Base-by-base conservation (phyloP, 208 protist genomes). In the Trypanosoma brucei region DNA sequence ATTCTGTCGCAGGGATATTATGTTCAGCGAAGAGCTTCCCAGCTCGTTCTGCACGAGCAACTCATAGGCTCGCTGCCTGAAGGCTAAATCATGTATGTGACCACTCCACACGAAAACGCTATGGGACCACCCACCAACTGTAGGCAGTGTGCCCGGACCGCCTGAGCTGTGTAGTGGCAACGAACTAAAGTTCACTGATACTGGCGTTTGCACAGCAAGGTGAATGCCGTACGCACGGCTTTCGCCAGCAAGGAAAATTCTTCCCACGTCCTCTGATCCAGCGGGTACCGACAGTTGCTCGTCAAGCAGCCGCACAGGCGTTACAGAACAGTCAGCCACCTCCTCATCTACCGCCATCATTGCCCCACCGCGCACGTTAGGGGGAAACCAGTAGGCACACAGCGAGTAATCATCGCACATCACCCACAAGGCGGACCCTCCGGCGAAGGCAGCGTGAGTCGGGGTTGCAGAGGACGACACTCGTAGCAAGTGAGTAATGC, bases 391-490 rank as follows among this genome's bases (percentile, higher is more conserved):
- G 45, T 63, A 68, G 2, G 52, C 75, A 35, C 69, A 58, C 30
- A 86, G 62, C 2, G 62, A 50, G 51, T 76, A 66, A 42, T 91
- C 80, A 22, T 68, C 68, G 68, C 83, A 91, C 13, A 85, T 52
- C 3, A 81, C 65, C 84, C 84, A 91, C 45, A 91, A 62, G 52
- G 65, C 68, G 4, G 72, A 73, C 0, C 70, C 59, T 46, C 67
- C 69, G 1, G 71, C 63, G 33, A 62, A 73, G 37, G 62, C 60
- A 6, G 68, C 59, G 4, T 55, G 30, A n/a, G 48, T 62, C 3
- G 74, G 70, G 7, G 78, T 38, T 5, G 66, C 62, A 1, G 59
- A 42, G 6, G 39, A 55, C 9, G 67, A 62, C 35, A 68, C 31
- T 7, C 44, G 52, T 14, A 62, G n/a, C 9, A 14, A 51, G 36